Conservation (phyloP, 192 early-diverging fungal genomes). For the Linnemannia elongata region DNA sequence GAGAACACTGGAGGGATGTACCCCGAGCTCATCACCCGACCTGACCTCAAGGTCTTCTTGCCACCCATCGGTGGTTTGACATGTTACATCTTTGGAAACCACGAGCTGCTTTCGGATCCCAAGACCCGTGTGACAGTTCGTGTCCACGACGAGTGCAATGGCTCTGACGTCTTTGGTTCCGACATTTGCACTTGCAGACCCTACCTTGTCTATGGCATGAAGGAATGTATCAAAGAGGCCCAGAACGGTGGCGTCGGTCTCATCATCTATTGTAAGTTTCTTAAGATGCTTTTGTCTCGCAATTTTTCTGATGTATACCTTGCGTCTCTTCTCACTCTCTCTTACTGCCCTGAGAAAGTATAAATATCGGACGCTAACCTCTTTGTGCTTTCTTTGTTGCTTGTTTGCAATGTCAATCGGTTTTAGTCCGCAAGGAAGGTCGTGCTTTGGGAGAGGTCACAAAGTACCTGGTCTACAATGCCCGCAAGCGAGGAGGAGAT, state of each 20-base stretch:
- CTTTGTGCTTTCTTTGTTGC: constrained; percentile 4
- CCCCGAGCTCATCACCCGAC: constrained; percentile 93
- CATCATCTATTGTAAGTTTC: constrained; percentile 89
- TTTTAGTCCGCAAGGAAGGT: constrained; percentile 90
- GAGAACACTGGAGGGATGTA: constrained; percentile 97
- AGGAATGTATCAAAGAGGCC: constrained; percentile 89
- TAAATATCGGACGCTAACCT: neutral
- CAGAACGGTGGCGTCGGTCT: constrained; percentile 93
- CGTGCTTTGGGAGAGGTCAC: constrained; percentile 95
- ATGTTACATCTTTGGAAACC: constrained; percentile 95
- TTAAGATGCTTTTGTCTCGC: neutral
- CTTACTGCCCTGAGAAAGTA: neutral
- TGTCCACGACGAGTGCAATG: constrained; percentile 98
- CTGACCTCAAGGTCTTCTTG: constrained; percentile 93
- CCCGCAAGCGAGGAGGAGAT: constrained; percentile 90
- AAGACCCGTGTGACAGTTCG: constrained; percentile 85
- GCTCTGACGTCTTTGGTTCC: constrained; percentile 88
- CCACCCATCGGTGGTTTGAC: constrained; percentile 95
- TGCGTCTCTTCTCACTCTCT: neutral
- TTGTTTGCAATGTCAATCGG: neutral
- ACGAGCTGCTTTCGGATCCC: constrained; percentile 84
- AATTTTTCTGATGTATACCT: neutral
- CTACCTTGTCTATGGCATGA: constrained; percentile 90
- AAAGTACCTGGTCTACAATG: constrained; percentile 97
- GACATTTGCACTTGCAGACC: constrained; percentile 91